phyloP scores from a whole-genome alignment of 2,329 filamentous ascomycete species.

The Keithomyces neogunnii region DNA sequence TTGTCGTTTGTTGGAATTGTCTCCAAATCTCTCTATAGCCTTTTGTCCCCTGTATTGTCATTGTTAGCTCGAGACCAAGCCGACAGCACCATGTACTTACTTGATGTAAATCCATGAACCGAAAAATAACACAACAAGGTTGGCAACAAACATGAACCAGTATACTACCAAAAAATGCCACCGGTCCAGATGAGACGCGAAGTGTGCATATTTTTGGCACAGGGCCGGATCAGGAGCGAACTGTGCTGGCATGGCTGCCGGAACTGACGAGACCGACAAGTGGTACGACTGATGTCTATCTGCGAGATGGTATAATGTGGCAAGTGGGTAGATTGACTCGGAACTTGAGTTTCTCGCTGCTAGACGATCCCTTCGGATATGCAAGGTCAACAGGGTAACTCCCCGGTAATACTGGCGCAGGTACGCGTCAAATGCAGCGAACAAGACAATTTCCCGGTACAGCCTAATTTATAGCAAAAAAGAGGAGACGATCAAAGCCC shows the following conservation, averaged over 20 bases:
- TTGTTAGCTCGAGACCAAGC: neutral
- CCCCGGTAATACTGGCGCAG: no score
- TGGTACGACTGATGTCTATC: neutral
- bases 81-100: slow-evolving; percentile 17
- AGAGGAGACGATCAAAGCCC: no score
- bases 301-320: neutral
- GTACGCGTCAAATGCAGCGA: no score
- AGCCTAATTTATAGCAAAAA: no score
- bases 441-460: no score
- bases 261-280: neutral
- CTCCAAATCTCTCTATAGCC: slow-evolving; percentile 26
- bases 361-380: no score
- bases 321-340: neutral
- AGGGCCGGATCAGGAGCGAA: slow-evolving; percentile 18
- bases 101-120: slow-evolving; percentile 32
- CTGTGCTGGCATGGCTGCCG: neutral
- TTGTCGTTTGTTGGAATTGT: slow-evolving; percentile 22
- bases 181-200: slow-evolving; percentile 32
- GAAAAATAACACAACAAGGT: slow-evolving; percentile 34
- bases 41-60: slow-evolving; percentile 21
- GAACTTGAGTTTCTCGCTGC: no score
- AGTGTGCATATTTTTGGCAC: slow-evolving; percentile 32
- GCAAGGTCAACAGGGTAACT: no score
- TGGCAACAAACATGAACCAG: slow-evolving; percentile 36
- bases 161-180: slow-evolving; percentile 37